phyloP scores from a whole-genome alignment of 768 basidiomycete species.

The Podaxis carcinomalis region DNA sequence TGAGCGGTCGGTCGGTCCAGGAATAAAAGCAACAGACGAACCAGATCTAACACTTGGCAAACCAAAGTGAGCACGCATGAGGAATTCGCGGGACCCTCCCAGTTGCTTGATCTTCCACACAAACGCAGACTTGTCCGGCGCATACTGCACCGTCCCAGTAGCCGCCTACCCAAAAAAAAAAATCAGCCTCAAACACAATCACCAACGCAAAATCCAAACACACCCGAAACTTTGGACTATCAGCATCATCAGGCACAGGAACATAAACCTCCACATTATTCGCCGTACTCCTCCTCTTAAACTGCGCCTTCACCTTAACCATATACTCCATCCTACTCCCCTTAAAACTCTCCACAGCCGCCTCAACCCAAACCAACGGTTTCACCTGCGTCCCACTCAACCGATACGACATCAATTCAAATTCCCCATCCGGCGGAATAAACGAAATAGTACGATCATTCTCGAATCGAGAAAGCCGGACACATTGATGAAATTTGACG shows the following conservation, averaged over 20 bases:
- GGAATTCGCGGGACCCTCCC: constrained; percentile 91
- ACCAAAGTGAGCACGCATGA: constrained; percentile 98
- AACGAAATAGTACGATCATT: constrained; percentile 99
- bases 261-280: constrained; percentile 99
- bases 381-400: constrained; percentile 95
- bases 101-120: constrained; percentile 98
- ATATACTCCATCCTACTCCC: constrained; percentile 95
- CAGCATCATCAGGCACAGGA: constrained; percentile 98
- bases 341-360: constrained; percentile 89
- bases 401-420: constrained; percentile 98
- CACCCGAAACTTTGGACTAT: constrained; percentile 74
- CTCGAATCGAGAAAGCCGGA: constrained; percentile 93
- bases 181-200: neutral
- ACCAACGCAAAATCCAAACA: too few relatives aligned
- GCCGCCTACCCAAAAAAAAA: constrained; percentile 49
- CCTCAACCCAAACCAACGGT: constrained; percentile 96
- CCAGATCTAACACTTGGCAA: constrained; percentile 90
- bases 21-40: constrained; percentile 30
- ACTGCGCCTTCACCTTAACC: constrained; percentile 93
- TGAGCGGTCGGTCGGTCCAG: too few relatives aligned
- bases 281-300: constrained; percentile 93
- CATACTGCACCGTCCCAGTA: constrained; percentile 94
- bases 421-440: constrained; percentile 96
- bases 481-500: constrained; percentile 99
- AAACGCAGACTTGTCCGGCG: constrained; percentile 96